A percentile compares a stretch with the other conserved stretches of the same genome.
Conservation (phyloP, 805 yeast genomes). For the Grigorovia yakushimaensis region DNA sequence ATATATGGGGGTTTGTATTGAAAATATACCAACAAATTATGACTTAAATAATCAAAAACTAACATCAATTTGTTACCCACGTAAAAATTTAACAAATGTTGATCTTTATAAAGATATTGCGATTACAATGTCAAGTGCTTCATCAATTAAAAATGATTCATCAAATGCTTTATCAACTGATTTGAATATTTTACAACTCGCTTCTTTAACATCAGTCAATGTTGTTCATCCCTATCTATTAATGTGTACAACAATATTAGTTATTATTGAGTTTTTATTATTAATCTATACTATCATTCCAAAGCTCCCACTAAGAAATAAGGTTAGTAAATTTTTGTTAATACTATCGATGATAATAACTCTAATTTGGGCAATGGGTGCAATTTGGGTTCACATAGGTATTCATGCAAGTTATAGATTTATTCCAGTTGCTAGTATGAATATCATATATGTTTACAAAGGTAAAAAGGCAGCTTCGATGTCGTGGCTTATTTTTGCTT, state of each 20-base stretch:
- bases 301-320: constrained; percentile 34
- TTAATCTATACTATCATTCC: constrained; percentile 40
- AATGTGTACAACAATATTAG: constrained; percentile 38
- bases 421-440: constrained; percentile 42
- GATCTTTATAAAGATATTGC: constrained; percentile 20
- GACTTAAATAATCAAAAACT: constrained; percentile 6
- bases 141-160: constrained; percentile 23
- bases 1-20: constrained; percentile 48
- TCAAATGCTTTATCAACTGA: constrained; percentile 7
- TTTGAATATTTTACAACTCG: constrained; percentile 40
- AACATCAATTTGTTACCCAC: constrained; percentile 20
- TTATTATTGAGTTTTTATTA: constrained; percentile 33
- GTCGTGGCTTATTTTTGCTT: constrained; percentile 53
- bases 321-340: constrained; percentile 23
- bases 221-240: constrained; percentile 47
- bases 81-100: constrained; percentile 16
- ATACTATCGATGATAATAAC: constrained; percentile 30
- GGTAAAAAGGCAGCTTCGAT: constrained; percentile 48
- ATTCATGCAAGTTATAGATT: constrained; percentile 35
- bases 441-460: constrained; percentile 32
- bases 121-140: constrained; percentile 17
- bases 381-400: constrained; percentile 56
- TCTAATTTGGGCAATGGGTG: constrained; percentile 53
- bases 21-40: constrained; percentile 22
- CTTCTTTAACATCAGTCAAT: constrained; percentile 34